Base-by-base conservation (phyloP, 208 protist genomes). In the Crithidia expoeki region DNA sequence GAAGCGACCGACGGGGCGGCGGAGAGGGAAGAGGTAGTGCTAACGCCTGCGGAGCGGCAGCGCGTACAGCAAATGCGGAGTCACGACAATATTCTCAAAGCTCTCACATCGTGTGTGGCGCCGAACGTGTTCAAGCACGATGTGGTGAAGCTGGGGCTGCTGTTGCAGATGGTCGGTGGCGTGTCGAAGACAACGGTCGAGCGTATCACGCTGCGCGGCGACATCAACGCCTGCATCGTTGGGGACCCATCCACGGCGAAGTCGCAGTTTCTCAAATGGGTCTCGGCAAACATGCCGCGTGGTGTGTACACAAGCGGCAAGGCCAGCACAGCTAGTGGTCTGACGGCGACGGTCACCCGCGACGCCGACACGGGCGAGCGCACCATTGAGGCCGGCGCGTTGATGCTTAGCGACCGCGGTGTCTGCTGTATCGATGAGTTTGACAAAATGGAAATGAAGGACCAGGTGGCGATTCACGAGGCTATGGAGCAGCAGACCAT, bases 391-490 rank as follows among this genome's bases (percentile, higher is more conserved):
- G 98, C 99, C 0, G 99, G 99, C 55, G 99, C 99, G 23, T 91
- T 99, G 4, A 99, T 99, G 98, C 87, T 99, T 5, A 99, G 98
- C 47, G 99, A 99, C 84, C 99, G 99, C 62, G 98, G 98, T 66
- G 96, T 99, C 32, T 99, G 99, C 92, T 99, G 98, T 83, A 99
- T 99, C 72, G 99, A 99, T 84, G 99, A 99, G 89, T 99, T 99
- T 81, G 99, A 99, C 79, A 99, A 99, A 87, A 99, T 99, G 98
- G 98, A 99, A 51, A 68, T 96, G 46, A 90, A 89, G 72, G 98
- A 99, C 80, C 98, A 99, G 84, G 97, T 99, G 1, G 98, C 99
- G n/a, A 99, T 99, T 57, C 99, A 99, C 81, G 99, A 99, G 81
- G 98, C 98, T 12, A 99, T 99, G 98, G 99, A 99, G 84, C 99